Evolutionary conservation across 2,329 filamentous ascomycete genomes (phyloP).

Genomic region (Calonectria multiphialidica): DNA sequence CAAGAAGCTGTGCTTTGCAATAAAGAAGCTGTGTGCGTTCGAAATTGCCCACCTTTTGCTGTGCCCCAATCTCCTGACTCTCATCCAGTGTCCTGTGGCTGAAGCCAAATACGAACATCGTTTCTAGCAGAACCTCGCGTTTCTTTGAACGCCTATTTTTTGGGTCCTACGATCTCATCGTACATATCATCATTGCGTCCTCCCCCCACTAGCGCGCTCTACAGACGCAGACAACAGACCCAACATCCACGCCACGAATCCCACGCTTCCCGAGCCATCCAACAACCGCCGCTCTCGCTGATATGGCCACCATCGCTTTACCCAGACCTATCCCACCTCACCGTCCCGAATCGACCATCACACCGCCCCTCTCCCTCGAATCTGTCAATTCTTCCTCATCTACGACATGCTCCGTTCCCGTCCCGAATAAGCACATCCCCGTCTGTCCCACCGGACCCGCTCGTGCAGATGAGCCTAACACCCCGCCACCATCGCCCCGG

Average conservation of each 20-base stretch:
- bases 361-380: slow-evolving; percentile 56
- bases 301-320: slow-evolving; percentile 69
- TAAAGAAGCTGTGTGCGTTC: slow-evolving; percentile 37
- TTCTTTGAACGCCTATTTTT: slow-evolving; percentile 25
- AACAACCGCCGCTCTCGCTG: slow-evolving; percentile 24
- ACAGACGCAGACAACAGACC: background rate
- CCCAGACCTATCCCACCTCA: slow-evolving; percentile 61
- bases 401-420: slow-evolving; percentile 53
- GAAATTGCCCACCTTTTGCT: slow-evolving; percentile 28
- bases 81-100: slow-evolving; percentile 32
- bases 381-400: slow-evolving; percentile 39
- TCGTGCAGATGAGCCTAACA: slow-evolving; percentile 64
- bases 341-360: slow-evolving; percentile 57
- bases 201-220: background rate
- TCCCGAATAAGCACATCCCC: slow-evolving; percentile 94
- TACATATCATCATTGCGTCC: slow-evolving; percentile 15
- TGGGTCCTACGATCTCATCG: slow-evolving; percentile 3
- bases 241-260: background rate
- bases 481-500: slow-evolving; percentile 75
- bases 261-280: background rate
- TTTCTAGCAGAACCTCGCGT: slow-evolving; percentile 24
- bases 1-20: slow-evolving; percentile 29
- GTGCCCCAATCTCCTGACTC: slow-evolving; percentile 27
- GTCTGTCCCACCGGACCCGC: slow-evolving; percentile 85
- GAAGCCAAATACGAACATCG: slow-evolving; percentile 27